phyloP scores from a whole-genome alignment of 1,139 yeast genomes.

The Nakaseomyces sp. region DNA sequence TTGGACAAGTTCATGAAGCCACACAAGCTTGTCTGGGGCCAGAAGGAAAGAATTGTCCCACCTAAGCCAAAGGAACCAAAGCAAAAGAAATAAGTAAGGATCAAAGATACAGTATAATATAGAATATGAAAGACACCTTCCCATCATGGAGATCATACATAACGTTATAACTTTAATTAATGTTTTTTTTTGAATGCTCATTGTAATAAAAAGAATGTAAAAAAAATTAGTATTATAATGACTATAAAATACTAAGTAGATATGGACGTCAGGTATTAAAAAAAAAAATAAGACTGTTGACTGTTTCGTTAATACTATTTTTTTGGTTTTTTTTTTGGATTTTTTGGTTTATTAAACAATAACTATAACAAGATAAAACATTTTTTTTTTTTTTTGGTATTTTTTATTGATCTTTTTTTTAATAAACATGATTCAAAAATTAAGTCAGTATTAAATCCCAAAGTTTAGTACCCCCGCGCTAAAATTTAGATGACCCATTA shows the following conservation, averaged over 20 bases:
- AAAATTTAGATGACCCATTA: no score
- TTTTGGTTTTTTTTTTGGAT: background rate
- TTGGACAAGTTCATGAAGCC: slow-evolving; percentile 74
- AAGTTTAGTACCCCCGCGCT: no score
- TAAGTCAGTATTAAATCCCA: no score
- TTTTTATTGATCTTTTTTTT: no score
- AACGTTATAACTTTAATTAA: no score
- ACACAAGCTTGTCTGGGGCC: slow-evolving; percentile 70
- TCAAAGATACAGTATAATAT: background rate
- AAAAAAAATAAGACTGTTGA: background rate
- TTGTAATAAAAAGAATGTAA: no score
- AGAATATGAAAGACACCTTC: no score
- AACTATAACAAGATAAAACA: no score
- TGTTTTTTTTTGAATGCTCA: no score
- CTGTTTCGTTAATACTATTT: background rate
- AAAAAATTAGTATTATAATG: background rate
- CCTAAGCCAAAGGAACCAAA: slow-evolving; percentile 43
- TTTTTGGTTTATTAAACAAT: background rate
- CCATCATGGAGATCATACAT: no score
- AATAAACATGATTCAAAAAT: no score
- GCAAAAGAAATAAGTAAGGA: background rate
- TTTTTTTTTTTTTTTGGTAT: no score
- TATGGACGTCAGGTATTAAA: background rate
- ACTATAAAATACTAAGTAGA: background rate
- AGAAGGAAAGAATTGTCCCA: slow-evolving; percentile 61